A percentile compares a stretch with the other conserved stretches of the same genome.
Conservation (phyloP, 495 filamentous ascomycete genomes). For the Neurospora sp. region DNA sequence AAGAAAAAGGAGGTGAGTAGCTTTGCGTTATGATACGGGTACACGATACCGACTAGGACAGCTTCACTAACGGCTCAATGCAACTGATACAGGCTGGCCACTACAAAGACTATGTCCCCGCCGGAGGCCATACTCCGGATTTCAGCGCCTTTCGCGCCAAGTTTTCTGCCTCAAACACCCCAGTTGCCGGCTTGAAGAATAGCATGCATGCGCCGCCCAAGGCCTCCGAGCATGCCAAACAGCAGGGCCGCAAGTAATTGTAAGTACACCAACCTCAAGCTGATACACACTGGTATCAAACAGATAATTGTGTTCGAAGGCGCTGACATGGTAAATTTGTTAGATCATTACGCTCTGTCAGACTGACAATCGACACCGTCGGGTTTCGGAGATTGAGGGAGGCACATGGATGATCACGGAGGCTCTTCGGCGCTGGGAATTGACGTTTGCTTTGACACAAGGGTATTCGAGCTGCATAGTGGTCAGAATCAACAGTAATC, state of each 20-base stretch:
- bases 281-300: too few species aligned
- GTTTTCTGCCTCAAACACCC: not conserved
- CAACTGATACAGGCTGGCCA: not conserved
- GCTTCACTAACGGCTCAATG: not conserved
- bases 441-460: too few species aligned
- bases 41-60: not conserved
- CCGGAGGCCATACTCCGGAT: not conserved
- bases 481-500: too few species aligned
- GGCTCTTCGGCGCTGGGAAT: too few species aligned
- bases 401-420: too few species aligned
- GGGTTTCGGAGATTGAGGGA: too few species aligned
- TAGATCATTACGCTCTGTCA: too few species aligned
- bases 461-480: too few species aligned
- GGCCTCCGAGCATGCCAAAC: not conserved
- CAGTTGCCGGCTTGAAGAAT: not conserved
- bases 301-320: too few species aligned
- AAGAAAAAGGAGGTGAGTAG: not conserved
- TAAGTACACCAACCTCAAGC: not conserved
- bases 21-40: not conserved
- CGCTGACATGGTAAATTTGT: too few species aligned
- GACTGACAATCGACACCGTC: too few species aligned
- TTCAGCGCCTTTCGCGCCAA: not conserved
- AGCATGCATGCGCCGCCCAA: not conserved
- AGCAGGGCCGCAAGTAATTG: not conserved
- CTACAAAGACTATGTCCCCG: not conserved